These are phyloP conservation scores for Fusarium mangiferae DNA, from an alignment of 2,329 filamentous ascomycete genomes.

Conservation along the genomic window DNA sequence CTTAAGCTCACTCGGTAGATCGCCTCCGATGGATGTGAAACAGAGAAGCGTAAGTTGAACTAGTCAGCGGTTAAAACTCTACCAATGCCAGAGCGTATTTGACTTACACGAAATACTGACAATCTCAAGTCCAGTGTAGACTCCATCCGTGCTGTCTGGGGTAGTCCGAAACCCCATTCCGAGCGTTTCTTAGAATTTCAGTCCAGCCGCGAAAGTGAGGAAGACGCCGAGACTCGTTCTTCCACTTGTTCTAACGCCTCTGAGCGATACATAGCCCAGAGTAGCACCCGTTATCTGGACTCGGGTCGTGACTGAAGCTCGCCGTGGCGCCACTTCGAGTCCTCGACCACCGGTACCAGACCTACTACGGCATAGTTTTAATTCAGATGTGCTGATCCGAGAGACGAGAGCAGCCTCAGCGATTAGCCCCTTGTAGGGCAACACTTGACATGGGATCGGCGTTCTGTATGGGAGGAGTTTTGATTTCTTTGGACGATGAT, in stretches of 20 bases:
- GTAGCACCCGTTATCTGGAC: neutral
- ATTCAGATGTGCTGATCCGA: neutral
- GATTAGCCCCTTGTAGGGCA: neutral
- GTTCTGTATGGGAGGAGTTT: neutral
- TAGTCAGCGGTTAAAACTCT: neutral
- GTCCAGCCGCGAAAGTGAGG: too few species aligned
- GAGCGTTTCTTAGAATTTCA: neutral
- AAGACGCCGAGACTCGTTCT: neutral
- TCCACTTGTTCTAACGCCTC: fast-evolving
- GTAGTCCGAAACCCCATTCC: neutral
- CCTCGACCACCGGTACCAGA: neutral
- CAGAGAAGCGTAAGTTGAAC: neutral
- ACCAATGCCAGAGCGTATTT: neutral
- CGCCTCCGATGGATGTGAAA: neutral
- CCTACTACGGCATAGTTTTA: neutral
- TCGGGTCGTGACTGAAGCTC: neutral
- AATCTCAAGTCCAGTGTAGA: neutral
- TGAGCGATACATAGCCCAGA: too few species aligned
- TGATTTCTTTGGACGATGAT: neutral
- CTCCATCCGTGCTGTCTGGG: neutral
- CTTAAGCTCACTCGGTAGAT: neutral
- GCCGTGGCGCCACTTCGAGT: neutral
- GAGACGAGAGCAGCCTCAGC: neutral
- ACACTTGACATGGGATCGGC: neutral
- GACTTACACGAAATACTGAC: neutral